These are phyloP conservation scores for Punctularia strigosozonata DNA, from an alignment of 768 basidiomycete species.

Conservation along the genomic window DNA sequence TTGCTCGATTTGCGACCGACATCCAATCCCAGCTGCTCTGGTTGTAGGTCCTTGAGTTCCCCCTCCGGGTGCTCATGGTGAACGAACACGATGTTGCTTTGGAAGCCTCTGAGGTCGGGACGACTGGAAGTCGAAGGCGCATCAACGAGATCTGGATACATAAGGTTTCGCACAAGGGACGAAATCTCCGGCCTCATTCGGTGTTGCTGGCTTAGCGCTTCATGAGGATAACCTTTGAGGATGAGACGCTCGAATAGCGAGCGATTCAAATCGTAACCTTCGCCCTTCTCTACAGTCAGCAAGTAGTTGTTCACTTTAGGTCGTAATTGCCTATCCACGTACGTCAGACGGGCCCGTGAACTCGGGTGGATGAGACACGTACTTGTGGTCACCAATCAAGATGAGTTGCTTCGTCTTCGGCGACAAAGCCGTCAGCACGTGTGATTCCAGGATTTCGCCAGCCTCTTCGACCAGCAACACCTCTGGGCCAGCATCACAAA, in stretches of 20 bases:
- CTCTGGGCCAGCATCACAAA: constrained; percentile 33
- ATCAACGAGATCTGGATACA: constrained; percentile 54
- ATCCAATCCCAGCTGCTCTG: no score
- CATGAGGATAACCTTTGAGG: constrained; percentile 48
- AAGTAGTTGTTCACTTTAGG: constrained; percentile 59
- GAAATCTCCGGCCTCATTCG: constrained; percentile 72
- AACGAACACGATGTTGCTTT: constrained; percentile 54
- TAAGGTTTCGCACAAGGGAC: constrained; percentile 42
- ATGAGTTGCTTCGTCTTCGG: constrained; percentile 37
- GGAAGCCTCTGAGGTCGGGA: constrained; percentile 40
- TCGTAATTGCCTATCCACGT: constrained; percentile 51
- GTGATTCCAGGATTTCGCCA: constrained; percentile 61
- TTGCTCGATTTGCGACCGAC: constrained; percentile 37
- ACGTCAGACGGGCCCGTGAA: not conserved
- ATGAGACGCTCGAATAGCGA: constrained; percentile 64
- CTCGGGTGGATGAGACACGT: constrained; percentile 14
- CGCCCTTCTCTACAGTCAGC: constrained; percentile 55
- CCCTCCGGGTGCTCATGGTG: constrained; percentile 45
- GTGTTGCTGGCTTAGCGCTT: constrained; percentile 44
- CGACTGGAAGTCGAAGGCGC: constrained; percentile 36
- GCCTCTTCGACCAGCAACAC: constrained; percentile 63
- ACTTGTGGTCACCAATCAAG: constrained; percentile 68
- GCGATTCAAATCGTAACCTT: constrained; percentile 54
- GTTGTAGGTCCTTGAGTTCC: constrained; percentile 28
- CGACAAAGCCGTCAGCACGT: constrained; percentile 47